Conservation (phyloP, 169 alveolate genomes). For the Plasmodium sp. region DNA sequence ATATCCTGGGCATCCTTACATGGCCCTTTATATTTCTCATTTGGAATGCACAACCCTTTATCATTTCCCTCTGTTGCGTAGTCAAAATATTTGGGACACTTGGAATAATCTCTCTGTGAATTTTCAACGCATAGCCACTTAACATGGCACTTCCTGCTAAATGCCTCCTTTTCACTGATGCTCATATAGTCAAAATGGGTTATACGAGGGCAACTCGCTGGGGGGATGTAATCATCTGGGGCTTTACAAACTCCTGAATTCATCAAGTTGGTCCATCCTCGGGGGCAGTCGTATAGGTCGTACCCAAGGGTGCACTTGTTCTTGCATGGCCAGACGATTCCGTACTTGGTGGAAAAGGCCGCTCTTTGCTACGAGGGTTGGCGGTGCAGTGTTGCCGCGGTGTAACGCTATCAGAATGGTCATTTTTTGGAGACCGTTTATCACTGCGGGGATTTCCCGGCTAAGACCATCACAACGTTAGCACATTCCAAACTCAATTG, state of each 20-base stretch:
- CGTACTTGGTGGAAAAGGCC: constrained; percentile 58
- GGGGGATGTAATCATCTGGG: constrained; percentile 63
- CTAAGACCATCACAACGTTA: background rate
- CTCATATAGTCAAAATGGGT: constrained; percentile 72
- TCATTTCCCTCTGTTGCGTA: constrained; percentile 33
- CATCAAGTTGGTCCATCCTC: constrained; percentile 65
- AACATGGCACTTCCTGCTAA: constrained; percentile 64
- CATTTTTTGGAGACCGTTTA: background rate
- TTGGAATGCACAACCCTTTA: constrained; percentile 54
- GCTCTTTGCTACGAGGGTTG: constrained; percentile 38
- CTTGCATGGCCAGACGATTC: constrained; percentile 69
- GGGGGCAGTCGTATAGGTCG: constrained; percentile 47
- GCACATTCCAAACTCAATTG: background rate
- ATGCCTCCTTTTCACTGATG: constrained; percentile 40
- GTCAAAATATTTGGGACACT: constrained; percentile 59
- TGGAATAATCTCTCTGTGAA: constrained; percentile 63
- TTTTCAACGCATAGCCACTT: constrained; percentile 61
- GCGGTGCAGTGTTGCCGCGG: background rate
- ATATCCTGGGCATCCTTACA: constrained; percentile 48
- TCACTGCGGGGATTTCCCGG: background rate
- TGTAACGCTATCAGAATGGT: background rate
- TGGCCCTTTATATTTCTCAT: constrained; percentile 70
- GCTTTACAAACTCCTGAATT: constrained; percentile 63
- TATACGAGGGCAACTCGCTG: constrained; percentile 42
- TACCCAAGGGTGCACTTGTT: constrained; percentile 51